Percentiles rank a stretch among this genome's conserved stretches.
phyloP scores from a whole-genome alignment of 305 asterid species.

The Fraxinus floribunda region DNA sequence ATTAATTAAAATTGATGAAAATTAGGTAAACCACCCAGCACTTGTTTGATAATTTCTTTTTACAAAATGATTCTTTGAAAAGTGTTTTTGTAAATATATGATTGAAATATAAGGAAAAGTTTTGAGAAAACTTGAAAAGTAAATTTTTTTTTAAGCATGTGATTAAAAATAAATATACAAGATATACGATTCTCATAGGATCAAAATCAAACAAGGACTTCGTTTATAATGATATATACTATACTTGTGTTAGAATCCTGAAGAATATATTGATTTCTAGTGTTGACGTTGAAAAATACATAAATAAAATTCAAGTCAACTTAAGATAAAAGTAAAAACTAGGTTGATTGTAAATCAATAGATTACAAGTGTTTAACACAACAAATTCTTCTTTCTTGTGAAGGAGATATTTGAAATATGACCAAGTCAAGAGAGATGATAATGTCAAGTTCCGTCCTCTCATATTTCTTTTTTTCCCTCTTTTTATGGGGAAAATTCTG shows the following conservation, averaged over 20 bases:
- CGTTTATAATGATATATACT: not conserved
- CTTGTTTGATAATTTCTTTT: not conserved
- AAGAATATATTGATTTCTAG: not conserved
- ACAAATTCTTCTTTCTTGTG: too few relatives aligned
- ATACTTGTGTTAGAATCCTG: not conserved
- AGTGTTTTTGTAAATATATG: not conserved
- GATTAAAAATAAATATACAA: not conserved
- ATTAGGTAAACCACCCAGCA: not conserved
- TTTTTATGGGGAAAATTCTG: too few relatives aligned
- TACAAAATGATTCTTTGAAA: not conserved
- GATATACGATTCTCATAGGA: not conserved
- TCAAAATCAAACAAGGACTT: not conserved
- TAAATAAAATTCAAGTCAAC: too few relatives aligned
- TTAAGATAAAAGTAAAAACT: too few relatives aligned
- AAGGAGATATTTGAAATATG: too few relatives aligned
- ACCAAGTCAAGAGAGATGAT: too few relatives aligned
- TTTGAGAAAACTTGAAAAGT: not conserved
- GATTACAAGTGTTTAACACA: too few relatives aligned
- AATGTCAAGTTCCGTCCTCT: too few relatives aligned
- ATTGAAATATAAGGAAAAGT: not conserved
- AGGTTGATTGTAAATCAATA: too few relatives aligned
- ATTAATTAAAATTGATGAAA: not conserved
- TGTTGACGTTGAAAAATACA: too few relatives aligned
- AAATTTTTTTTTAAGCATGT: too few relatives aligned
- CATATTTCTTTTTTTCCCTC: too few relatives aligned